Evolutionary conservation across 257 asterid genomes (phyloP).

Genomic region (Paulownia fortunei): DNA sequence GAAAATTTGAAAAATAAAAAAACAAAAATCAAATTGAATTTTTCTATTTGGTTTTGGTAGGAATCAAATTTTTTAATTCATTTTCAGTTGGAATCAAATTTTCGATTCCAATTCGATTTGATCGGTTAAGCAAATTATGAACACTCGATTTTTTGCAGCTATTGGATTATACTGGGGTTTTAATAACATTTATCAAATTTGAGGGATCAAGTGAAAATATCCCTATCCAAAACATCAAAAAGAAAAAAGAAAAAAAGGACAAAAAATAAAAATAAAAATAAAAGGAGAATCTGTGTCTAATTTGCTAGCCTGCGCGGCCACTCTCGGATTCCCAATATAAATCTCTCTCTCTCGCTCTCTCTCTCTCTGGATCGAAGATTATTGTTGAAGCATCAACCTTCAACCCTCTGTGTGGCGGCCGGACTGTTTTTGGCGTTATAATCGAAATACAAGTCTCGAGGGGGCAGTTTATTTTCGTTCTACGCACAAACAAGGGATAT

Average conservation of each 20-base stretch:
- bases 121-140: too few relatives aligned
- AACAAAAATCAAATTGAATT: too few relatives aligned
- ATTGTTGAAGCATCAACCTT: background rate
- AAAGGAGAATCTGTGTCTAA: constrained; percentile 8
- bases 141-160: too few relatives aligned
- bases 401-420: constrained; percentile 25
- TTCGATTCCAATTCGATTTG: too few relatives aligned
- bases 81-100: too few relatives aligned
- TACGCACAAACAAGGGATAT: constrained; percentile 29
- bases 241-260: background rate
- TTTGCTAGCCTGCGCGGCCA: constrained; percentile 32
- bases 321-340: constrained; percentile 26
- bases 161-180: constrained; percentile 15
- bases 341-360: constrained; percentile 6
- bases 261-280: background rate
- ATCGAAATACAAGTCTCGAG: background rate
- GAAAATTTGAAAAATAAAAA: too few relatives aligned
- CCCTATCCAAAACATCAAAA: background rate
- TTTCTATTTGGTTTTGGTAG: too few relatives aligned
- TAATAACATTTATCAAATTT: background rate
- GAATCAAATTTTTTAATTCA: too few relatives aligned
- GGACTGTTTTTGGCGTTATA: constrained; percentile 13
- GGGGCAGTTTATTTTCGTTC: constrained; percentile 11
- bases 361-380: constrained; percentile 23
- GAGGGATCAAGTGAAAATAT: constrained; percentile 20